Evolutionary conservation across 192 early-diverging fungal species (phyloP), one percentile per base, ranked within the genome.

Genomic region (Coemansia sp.): DNA sequence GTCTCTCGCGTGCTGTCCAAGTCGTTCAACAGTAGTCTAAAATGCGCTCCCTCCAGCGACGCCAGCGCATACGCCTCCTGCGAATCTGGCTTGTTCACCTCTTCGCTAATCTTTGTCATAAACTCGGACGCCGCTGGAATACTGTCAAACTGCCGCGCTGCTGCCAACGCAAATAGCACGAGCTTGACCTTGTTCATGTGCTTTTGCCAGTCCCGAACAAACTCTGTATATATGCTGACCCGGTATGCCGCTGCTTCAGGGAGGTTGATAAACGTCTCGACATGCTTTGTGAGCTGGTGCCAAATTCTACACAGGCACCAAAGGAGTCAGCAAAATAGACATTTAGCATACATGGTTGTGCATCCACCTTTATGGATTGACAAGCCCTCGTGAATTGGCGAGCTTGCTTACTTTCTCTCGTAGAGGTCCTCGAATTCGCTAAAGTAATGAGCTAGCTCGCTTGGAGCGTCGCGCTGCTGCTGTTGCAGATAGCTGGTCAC

Each of bases 111-210:
- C 9, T 64, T 72, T 17, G 82, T 76, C 67, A 96, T 86, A 77
- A 99, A 97, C 37, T 86, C 88, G 12, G 93, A 85, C 0, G 94
- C 88, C 36, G 87, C 85, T 19, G 88, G 60, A 34, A 71, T 88
- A 89, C 90, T 93, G 77, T 84, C 78, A 58, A 90, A 88, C 84
- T 92, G 93, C 50, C 84, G 82, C 36, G 89, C 89, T 8, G 91
- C 94, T 58, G 86, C 84, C 21, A 94, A 69, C 2, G 92, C 93
- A 82, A 95, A 90, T 61, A 87, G 82, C 0, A 98, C 95, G 48
- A 97, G 84, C 66, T 92, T 94, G 36, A 97, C 84, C 77, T 93
- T 90, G 87, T 96, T 98, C 91, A 99, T 94, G 77, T 96, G 92
- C 75, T 85, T 86, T 67, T 94, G 91, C 92, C 93, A 99, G 63